Evolutionary conservation across 2,329 filamentous ascomycete species (phyloP).

Genomic region (Microcyclosporella mali): DNA sequence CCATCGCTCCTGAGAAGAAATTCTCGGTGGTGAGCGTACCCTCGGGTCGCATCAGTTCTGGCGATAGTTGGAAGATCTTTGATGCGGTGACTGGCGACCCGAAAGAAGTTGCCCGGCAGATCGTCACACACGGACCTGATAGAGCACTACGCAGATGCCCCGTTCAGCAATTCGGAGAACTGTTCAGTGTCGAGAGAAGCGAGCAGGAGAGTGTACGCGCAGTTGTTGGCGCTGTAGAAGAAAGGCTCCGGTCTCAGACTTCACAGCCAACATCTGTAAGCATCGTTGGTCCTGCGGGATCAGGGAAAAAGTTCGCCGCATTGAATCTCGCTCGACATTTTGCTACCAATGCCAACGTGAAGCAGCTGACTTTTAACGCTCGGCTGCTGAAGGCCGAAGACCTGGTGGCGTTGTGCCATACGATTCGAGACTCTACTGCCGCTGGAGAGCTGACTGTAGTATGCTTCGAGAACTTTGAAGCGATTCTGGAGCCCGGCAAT

Average conservation of each 20-base stretch:
- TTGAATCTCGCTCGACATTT: conserved; percentile 26
- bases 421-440: conserved; percentile 26
- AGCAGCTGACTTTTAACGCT: conserved; percentile 26
- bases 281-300: conserved; percentile 26
- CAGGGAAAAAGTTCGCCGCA: conserved; percentile 31
- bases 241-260: conserved; percentile 21
- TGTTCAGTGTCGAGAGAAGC: conserved; percentile 26
- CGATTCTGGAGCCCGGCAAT: conserved; percentile 23
- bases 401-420: conserved; percentile 26
- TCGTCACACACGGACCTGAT: conserved; percentile 27
- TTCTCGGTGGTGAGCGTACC: conserved; percentile 27
- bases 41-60: conserved; percentile 28
- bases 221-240: conserved; percentile 26
- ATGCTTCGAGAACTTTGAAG: conserved; percentile 29
- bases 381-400: conserved; percentile 25
- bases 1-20: conserved; percentile 19
- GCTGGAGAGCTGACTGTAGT: conserved; percentile 25
- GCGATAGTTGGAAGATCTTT: conserved; percentile 32
- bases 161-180: conserved; percentile 22
- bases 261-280: conserved; percentile 28
- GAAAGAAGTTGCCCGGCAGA: conserved; percentile 29
- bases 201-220: conserved; percentile 30
- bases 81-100: conserved; percentile 29
- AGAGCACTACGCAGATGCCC: conserved; percentile 28
- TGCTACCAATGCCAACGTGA: conserved; percentile 17